Evolutionary conservation across 768 basidiomycete genomes (phyloP), one percentile per base, ranked within the genome.

Genomic region (Agaricus blazei): DNA sequence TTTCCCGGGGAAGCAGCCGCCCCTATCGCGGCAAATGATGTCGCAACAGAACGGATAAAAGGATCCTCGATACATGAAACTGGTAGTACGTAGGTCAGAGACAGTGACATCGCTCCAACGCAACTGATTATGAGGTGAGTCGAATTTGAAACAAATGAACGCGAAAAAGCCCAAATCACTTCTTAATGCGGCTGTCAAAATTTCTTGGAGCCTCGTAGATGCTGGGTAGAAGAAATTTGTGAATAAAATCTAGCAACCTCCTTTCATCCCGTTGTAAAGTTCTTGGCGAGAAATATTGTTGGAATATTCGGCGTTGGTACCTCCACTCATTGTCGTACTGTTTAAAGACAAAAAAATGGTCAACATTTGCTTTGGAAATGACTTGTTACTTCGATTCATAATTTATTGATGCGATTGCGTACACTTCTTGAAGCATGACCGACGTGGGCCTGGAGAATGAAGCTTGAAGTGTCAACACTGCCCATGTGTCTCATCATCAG

Each of bases 301-400:
- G 66, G 23, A 68, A 60, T 51, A 64, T 55, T n/a, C 60, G 59
- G 1, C 70, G 64, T 29, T 68, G 63, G 31, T 53, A 56, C 12
- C 58, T 56, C 50, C 66, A 69, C 15, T 49, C n/a, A 19, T 63
- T 50, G 0, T 68, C 68, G 27, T 71, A 72, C 2, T 43, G 52
- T n/a, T 64, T 56, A 29, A 64, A 27, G 0, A 53, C 47, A 40
- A 63, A 54, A 15, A 45, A 47, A 2, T 15, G 26, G 6, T 50
- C 45, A 11, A 27, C 19, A 26, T 38, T n/a, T n/a, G 47, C 51
- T 19, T 57, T 58, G 15, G 23, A 23, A 19, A 19, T 19, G 19
- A 19, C 19, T 19, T 19, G 34, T 23, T 9, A 37, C 9, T 23
- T 1, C 27, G 15, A 19, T 19, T 19, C 19, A 9, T 23, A 3